Evolutionary conservation across 2,329 filamentous ascomycete genomes (phyloP), one percentile per base, ranked within the genome.

Genomic region (Exutisphaerella laricina): DNA sequence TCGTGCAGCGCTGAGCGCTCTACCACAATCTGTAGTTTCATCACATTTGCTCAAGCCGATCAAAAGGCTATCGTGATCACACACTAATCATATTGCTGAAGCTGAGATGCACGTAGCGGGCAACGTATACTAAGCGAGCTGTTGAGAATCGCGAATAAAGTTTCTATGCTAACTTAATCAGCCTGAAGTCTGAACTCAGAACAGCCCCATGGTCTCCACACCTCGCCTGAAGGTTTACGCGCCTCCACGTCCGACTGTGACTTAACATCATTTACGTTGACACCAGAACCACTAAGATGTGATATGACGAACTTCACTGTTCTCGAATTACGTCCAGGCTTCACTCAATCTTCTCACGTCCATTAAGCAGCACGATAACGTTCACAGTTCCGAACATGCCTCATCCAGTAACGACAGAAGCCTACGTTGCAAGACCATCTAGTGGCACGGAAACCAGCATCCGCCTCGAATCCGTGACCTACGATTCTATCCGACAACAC

Each of bases 361-460:
- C n/a, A n/a, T n/a, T n/a, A n/a, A n/a, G n/a, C n/a, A n/a, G n/a
- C n/a, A n/a, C n/a, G n/a, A n/a, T n/a, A n/a, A n/a, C n/a, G n/a
- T n/a, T n/a, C n/a, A n/a, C n/a, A 26, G 6, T 12, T 7, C 23
- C 23, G 17, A 35, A 9, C n/a, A 35, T 35, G 33, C 18, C 32
- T 23, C 13, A 49, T 41, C 39, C 51, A 5, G 44, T 30, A 14
- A 43, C 17, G 23, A 54, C 54, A 17, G 41, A 54, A 48, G 54
- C 54, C 18, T 55, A 52, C 37, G 41, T 55, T 10, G 52, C 49
- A 17, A 48, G 49, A 6, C 25, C 34, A 20, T 38, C 25, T 21
- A 21, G 28, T 7, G 21, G 34, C n/a, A 43, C 37, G 12, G n/a
- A 20, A 10, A 9, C 20, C 20, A 12, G 23, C 18, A 35, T 35